Evolutionary conservation across 179 eudicot species (phyloP), one percentile per base, ranked within the genome.

Genomic region (Pouteria campechiana): DNA sequence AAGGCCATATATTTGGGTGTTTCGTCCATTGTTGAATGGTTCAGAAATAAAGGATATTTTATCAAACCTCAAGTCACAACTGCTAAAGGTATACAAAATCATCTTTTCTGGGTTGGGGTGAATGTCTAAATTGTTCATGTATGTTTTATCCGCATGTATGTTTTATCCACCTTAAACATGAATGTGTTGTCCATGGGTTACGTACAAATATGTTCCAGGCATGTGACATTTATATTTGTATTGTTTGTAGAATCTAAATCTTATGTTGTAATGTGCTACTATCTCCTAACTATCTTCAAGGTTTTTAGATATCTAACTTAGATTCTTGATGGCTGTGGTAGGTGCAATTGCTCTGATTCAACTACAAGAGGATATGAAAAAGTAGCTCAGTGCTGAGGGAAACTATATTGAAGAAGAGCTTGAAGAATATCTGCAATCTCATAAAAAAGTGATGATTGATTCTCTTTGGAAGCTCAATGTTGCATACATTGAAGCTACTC

Each of bases 391-490:
- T 58, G 78, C 77, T 8, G 79, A 87, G 67, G 94, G 93, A 54
- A 78, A 83, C 47, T 75, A 70, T 69, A 83, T 83, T 5, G 99
- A 92, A 57, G 92, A 81, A 43, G 79, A 87, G 68, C 94, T 92
- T 43, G 96, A 87, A 64, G 78, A 64, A 37, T 87, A 92, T 64
- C 79, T 87, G 93, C 72, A 77, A 66, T 68, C 99, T 54, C 92
- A 87, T 74, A 92, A 83, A 81, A 82, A 92, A 60, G 36, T 74
- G 70, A 87, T 92, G 99, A 73, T 66, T 23, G 99, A 92, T 78
- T 92, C 99, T 43, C 70, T 92, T 30, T 92, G 99, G 99, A 92
- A 92, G 79, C 94, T 92, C 58, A 92, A 92, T 69, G 96, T 92
- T 39, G 93, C 92, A 45, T 96, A 92, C 50, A 87, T 92, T 59